phyloP scores from a whole-genome alignment of 345 rosid species.

The Melastoma malabathricum region DNA sequence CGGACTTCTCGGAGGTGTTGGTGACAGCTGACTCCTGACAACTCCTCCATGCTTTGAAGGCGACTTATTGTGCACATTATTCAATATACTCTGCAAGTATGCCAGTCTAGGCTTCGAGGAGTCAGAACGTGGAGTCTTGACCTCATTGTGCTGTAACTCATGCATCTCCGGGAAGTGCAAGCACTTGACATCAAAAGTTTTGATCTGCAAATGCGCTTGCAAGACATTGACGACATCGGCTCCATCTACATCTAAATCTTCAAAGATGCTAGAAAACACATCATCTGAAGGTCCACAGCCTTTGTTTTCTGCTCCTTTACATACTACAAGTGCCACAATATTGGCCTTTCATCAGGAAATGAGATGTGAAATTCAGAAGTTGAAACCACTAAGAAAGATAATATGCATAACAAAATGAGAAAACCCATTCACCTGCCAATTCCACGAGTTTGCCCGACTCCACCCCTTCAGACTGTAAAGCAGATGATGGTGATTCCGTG shows the following conservation, averaged over 20 bases:
- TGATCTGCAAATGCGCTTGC: conserved; percentile 46
- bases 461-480: no score
- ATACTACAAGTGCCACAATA: conserved; percentile 19
- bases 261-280: conserved; percentile 32
- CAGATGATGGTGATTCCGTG: no score
- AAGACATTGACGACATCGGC: conserved; percentile 42
- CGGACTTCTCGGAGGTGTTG: conserved; percentile 39
- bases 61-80: conserved; percentile 19
- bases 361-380: conserved; percentile 1
- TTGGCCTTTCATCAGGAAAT: conserved; percentile 10
- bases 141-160: conserved; percentile 32
- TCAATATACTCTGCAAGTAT: conserved; percentile 36
- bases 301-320: conserved; percentile 27
- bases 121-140: conserved; percentile 26
- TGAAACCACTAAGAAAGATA: no score
- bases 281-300: conserved; percentile 35
- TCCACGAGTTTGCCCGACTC: no score
- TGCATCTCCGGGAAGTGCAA: conserved; percentile 46
- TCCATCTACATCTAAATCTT: conserved; percentile 48
- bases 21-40: conserved; percentile 17
- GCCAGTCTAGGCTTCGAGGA: conserved; percentile 30
- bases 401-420: no score
- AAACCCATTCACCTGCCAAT: no score
- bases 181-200: conserved; percentile 31
- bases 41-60: conserved; percentile 18